These are phyloP conservation scores for Umbelopsis ramanniana DNA, from an alignment of 192 early-diverging fungal genomes.

Conservation along the genomic window DNA sequence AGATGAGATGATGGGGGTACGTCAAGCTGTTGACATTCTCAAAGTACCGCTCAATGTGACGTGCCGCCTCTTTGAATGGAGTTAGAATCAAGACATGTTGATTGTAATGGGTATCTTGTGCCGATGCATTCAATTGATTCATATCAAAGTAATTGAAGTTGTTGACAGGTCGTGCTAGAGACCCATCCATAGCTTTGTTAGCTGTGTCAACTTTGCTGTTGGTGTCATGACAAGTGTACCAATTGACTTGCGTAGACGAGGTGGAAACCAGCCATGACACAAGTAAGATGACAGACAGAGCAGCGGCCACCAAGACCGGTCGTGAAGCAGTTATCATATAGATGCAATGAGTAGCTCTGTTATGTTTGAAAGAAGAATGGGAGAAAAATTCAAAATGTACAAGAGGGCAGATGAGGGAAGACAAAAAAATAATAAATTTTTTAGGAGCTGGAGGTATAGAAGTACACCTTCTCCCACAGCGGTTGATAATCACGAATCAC, in stretches of 20 bases:
- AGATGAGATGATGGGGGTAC: conserved; percentile 66
- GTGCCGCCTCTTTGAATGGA: conserved; percentile 65
- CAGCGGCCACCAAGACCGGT: conserved; percentile 10
- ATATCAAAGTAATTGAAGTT: conserved; percentile 33
- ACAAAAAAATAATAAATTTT: neutral
- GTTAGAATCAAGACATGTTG: conserved; percentile 67
- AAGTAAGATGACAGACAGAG: neutral
- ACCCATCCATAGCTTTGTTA: neutral
- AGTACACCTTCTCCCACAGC: conserved; percentile 88
- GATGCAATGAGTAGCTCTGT: neutral
- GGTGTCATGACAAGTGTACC: conserved; percentile 7
- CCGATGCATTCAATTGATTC: conserved; percentile 22
- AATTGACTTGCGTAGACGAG: conserved; percentile 12
- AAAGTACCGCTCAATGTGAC: conserved; percentile 64
- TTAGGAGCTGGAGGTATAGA: conserved; percentile 76
- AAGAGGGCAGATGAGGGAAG: neutral
- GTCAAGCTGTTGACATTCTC: conserved; percentile 54
- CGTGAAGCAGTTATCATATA: conserved; percentile 15
- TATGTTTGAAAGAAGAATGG: neutral
- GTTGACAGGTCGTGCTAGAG: neutral
- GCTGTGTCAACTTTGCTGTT: neutral
- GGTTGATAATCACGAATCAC: conserved; percentile 87
- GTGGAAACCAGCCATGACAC: conserved; percentile 15
- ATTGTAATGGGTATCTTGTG: conserved; percentile 12
- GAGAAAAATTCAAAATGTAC: conserved; percentile 6